Evolutionary conservation across 768 basidiomycete species (phyloP).

Genomic region (Tricholoma hemisulphureum): DNA sequence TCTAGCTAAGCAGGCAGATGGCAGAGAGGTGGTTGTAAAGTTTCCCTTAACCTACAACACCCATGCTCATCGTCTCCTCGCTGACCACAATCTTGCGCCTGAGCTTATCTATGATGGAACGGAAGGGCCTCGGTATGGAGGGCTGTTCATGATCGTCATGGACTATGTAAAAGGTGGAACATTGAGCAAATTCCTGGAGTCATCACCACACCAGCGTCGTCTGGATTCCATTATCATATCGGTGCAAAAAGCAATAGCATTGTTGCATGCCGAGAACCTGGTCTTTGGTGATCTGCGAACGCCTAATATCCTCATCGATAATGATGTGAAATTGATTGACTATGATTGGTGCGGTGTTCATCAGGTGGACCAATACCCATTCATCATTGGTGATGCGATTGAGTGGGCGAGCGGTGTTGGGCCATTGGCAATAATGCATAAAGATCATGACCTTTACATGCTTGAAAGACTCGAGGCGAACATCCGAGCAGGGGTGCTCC

Average conservation of each 20-base stretch:
- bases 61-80: constrained; percentile 10
- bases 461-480: not conserved
- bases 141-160: constrained; percentile 5
- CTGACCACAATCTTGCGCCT: constrained; percentile 9
- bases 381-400: not conserved
- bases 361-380: not conserved
- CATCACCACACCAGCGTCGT: not conserved
- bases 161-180: constrained; percentile 2
- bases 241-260: not conserved
- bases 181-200: not conserved
- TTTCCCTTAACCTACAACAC: constrained; percentile 11
- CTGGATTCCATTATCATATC: not conserved
- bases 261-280: not conserved
- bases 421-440: not conserved
- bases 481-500: not conserved
- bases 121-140: constrained; percentile 4
- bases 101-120: constrained; percentile 7
- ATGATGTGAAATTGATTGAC: not conserved
- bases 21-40: constrained; percentile 10
- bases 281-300: constrained; percentile 6
- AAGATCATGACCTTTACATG: not conserved
- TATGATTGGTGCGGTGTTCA: constrained; percentile 9
- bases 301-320: constrained; percentile 6
- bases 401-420: not conserved
- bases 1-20: not conserved